These are phyloP conservation scores for Scleroderma citrinum DNA, from an alignment of 768 basidiomycete species.

Conservation along the genomic window DNA sequence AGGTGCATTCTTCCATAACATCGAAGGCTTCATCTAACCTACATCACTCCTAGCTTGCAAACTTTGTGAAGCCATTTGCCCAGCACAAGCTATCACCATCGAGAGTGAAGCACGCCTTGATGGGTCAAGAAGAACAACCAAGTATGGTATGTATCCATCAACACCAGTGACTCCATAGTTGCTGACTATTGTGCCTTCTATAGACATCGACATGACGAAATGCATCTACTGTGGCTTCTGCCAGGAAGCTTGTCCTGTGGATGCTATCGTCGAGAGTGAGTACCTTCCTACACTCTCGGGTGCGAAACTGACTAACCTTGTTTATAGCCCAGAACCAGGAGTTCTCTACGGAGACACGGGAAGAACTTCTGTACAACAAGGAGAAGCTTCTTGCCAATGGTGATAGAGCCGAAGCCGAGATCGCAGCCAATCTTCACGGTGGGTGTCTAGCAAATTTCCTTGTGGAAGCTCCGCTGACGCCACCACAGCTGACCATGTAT, in stretches of 20 bases:
- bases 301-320: neutral
- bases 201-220: conserved; percentile 99
- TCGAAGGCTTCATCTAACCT: conserved; percentile 4
- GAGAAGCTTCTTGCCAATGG: conserved; percentile 97
- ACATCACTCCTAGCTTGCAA: conserved; percentile 71
- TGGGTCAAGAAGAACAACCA: conserved; percentile 93
- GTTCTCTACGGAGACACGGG: conserved; percentile 95
- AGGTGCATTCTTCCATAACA: conserved; percentile 47
- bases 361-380: conserved; percentile 98
- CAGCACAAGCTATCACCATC: conserved; percentile 98
- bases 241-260: conserved; percentile 98
- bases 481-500: conserved; percentile 74
- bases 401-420: conserved; percentile 94
- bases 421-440: conserved; percentile 90
- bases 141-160: conserved; percentile 66
- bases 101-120: conserved; percentile 96
- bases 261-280: conserved; percentile 98
- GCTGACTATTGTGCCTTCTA: neutral
- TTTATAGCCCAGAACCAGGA: conserved; percentile 92
- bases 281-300: conserved; percentile 12
- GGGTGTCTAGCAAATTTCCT: conserved; percentile 18
- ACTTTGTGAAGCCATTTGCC: conserved; percentile 98
- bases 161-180: conserved; percentile 2
- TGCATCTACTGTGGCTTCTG: conserved; percentile 99
- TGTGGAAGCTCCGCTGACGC: conserved; percentile 18